Base-by-base conservation (phyloP, 352 stramenopile genomes). In the Sclerospora graminicola region DNA sequence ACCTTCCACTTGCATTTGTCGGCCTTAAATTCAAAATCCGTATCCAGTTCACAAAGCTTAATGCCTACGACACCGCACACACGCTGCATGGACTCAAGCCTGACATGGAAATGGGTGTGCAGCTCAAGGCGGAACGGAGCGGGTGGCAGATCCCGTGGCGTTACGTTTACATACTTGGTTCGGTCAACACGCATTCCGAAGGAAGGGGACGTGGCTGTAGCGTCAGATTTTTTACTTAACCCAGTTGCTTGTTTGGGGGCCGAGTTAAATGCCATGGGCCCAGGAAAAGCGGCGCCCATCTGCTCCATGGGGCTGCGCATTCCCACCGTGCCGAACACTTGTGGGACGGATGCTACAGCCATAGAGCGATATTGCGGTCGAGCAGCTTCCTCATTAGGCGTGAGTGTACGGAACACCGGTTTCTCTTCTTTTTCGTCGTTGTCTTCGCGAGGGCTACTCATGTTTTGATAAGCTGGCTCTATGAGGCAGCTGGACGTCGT, bases 1-100 rank as follows among this genome's bases (percentile, higher is more conserved):
- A 89, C 77, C 58, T 89, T 92, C 80, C 80, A 92, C 62, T 92
- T 92, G 66, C 77, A 88, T 64, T 92, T 92, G 50, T 82, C 62
- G 6, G 63, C 57, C 51, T 92, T 87, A 54, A 92, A 92, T 47
- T 66, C 63, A 41, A 84, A 92, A 50, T 92, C 80, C 41, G 80
- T 86, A 58, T 88, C 80, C 26, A 92, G 54, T 42, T 89, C 77
- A 43, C 72, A 88, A 7, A 92, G 60, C 65, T 89, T 92, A 28
- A 75, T 79, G 21, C 80, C 73, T 20, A 92, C 60, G 13, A 87
- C 62, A 10, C 65, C 71, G 34, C 80, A 84, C n/a, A 89, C 63
- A 27, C 80, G 77, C 54, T 79, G 66, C n/a, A 83, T 74, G 15
- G 70, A 55, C 41, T 84, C 69, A 31, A 69, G 62, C 59, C 89